Evolutionary conservation across 768 basidiomycete species (phyloP), one percentile per base, ranked within the genome.

Genomic region (Mycena pura): DNA sequence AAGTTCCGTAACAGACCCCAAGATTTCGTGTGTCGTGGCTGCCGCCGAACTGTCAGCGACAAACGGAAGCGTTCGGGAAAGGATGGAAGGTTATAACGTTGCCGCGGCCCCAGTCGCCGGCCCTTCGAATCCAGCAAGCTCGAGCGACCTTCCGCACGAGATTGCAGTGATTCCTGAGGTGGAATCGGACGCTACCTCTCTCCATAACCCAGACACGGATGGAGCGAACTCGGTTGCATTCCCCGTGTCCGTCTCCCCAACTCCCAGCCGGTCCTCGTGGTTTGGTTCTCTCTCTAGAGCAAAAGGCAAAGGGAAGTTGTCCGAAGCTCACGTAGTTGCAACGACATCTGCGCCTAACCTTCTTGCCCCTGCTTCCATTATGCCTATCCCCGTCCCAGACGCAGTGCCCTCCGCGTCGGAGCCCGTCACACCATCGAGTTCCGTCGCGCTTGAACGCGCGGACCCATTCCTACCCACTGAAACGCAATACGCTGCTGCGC

Each of bases 231-330:
- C 53, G 40, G 45, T 66, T 15, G 32, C 57, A 38, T 66, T 66
- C 48, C 64, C 60, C 14, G 60, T 55, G 11, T 62, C 64, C 27
- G 57, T 56, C 36, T 66, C 64, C 17, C 64, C 64, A 17, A 46
- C 64, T 11, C n/a, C 53, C 17, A 52, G 19, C 27, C 64, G 64
- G 17, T 27, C 55, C 3, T 64, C 70, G 8, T 80, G 78, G 79
- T 76, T 80, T 51, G 68, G 62, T 13, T 62, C 73, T 5, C 70
- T 79, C 47, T 70, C 75, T 22, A 66, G 77, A 53, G 66, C 68
- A 0, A 70, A 62, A 48, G 69, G 70, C 8, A 73, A 72, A 56
- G 68, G 67, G 25, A 56, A 69, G 44, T 64, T 72, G 24, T 63
- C 50, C 21, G 69, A 72, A 58, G 46, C 59, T 22, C 67, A 61